Evolutionary conservation across 2,329 filamentous ascomycete species (phyloP), one percentile per base, ranked within the genome.

Genomic region (Monilinia fructicola): DNA sequence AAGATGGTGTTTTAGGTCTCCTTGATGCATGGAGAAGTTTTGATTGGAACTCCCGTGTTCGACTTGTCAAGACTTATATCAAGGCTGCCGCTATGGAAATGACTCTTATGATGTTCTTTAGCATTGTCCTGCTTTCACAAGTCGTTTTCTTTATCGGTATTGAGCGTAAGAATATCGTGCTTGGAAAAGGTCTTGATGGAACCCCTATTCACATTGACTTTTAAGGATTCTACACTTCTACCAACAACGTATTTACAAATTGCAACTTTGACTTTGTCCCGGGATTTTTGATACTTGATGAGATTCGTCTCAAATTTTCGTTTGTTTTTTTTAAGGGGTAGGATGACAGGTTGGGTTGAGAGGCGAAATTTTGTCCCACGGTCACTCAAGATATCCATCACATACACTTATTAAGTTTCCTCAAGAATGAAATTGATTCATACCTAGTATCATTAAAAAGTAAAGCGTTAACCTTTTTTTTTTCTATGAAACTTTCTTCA

Each of bases 1-100:
- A 90, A 65, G 85, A 83, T 70, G 90, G 91, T 71, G 87, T 86
- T 71, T 83, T 91, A 69, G 85, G 89, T 52, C 84, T 94, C 74
- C 77, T 85, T 60, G 90, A 94, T 73, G 93, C 92, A 1, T 93
- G 92, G 91, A 84, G 82, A 73, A 91, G 87, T 46, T 93, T 97
- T 77, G 86, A 89, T 76, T 85, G 85, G 77, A 81, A 86, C 68
- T 87, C 91, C 54, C 89, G 92, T 78, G 81, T 87, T 71, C 87
- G 93, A 66, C 83, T 96, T 60, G 78, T 93, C 74, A 88, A 90
- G 79, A 83, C 95, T 42, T 90, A 92, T 73, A 79, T 83, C 78
- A 96, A 96, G 85, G 83, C 89, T 72, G 82, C 87, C 69, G 77
- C 81, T 44, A 82, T 92, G 66, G 77, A 82, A 58, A 65, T 85